Evolutionary conservation across 306 rosid species (phyloP), one percentile per base, ranked within the genome.

Genomic region (Cicer chorassanicum): DNA sequence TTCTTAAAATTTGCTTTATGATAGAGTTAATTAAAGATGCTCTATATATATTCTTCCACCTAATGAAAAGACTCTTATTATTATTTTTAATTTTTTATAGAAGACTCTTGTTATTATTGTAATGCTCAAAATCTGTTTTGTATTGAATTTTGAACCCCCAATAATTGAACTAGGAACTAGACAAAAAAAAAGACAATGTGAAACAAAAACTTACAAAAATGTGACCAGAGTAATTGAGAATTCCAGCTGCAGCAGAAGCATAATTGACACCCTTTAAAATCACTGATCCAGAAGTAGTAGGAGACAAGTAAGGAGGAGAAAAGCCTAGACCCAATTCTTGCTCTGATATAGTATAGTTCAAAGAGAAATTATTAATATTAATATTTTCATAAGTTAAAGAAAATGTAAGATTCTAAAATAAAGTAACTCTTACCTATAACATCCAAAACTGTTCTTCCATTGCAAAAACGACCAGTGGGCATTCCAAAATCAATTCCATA

Each of bases 171-270:
- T 16, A 59, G 11, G 42, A 57, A 69, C 19, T 38, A 36, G 13
- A 62, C n/a, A 44, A 14, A 59, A 18, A 6, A 53, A 7, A n/a
- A 29, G 36, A 65, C 9, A 6, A 14, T 1, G 11, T 65, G 51
- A 39, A 64, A 46, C 19, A 81, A 10, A 75, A 87, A 71, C 74
- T 88, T 81, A 85, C 97, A 72, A 85, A 88, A 53, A 85, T 29
- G 10, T 65, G 38, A 15, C 96, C 97, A 8, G 91, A 78, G 24
- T 65, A 4, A 51, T 92, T 92, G 6, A 89, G 86, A 86, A 92
- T 86, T 63, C 96, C 93, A 73, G 83, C 82, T 29, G 87, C 88
- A 40, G 89, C 96, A 39, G 96, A 92, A 64, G 93, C 97, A 81
- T 88, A 92, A 76, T 89, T 92, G 53, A 86, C 91, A 56, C 96